phyloP scores from a whole-genome alignment of 768 basidiomycete species.

The Wakefieldia striispora region DNA sequence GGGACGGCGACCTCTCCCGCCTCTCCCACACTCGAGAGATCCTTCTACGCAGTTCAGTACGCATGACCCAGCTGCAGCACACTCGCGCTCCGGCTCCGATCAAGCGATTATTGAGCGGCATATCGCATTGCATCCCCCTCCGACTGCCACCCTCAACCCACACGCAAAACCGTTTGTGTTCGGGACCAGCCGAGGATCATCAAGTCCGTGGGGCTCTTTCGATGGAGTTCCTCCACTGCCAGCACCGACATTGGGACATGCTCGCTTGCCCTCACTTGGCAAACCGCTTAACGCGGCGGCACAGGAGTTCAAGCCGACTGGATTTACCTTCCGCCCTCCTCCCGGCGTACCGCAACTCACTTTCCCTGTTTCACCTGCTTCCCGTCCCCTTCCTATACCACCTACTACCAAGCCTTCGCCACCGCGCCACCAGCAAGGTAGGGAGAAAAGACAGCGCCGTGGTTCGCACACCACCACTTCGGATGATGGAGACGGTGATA shows the following conservation, averaged over 20 bases:
- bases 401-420: conserved; percentile 29
- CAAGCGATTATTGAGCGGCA: conserved; percentile 36
- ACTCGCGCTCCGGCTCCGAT: conserved; percentile 52
- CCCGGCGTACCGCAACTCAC: conserved; percentile 59
- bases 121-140: conserved; percentile 14
- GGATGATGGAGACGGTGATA: conserved; percentile 45
- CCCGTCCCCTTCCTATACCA: conserved; percentile 41
- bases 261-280: conserved; percentile 47
- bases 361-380: conserved; percentile 29
- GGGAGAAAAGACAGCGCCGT: conserved; percentile 76
- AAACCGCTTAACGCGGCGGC: conserved; percentile 79
- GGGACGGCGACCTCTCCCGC: conserved; percentile 52
- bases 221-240: conserved; percentile 31
- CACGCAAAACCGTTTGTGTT: conserved; percentile 85
- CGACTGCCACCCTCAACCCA: conserved; percentile 57
- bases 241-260: conserved; percentile 38
- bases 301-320: conserved; percentile 74
- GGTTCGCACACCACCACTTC: conserved; percentile 38
- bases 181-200: conserved; percentile 40
- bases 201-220: conserved; percentile 34
- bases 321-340: conserved; percentile 77
- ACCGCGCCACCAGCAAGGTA: conserved; percentile 51
- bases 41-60: conserved; percentile 59
- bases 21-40: conserved; percentile 63
- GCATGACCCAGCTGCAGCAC: conserved; percentile 61